Conservation (phyloP, 352 stramenopile species). For the Globisporangium okanoganense region DNA sequence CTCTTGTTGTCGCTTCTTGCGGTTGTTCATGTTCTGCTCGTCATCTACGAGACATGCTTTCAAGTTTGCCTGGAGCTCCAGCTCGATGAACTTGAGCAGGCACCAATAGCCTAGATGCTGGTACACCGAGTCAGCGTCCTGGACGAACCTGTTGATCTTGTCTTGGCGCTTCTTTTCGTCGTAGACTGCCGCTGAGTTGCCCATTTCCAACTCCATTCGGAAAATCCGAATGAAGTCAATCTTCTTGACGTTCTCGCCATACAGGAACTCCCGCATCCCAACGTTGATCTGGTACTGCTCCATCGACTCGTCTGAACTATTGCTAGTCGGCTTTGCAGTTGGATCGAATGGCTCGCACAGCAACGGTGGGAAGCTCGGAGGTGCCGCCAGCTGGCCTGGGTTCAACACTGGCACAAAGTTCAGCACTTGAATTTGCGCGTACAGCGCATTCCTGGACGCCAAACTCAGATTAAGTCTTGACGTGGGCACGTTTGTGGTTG, state of each 20-base stretch:
- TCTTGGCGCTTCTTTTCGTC: constrained; percentile 75
- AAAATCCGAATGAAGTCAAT: constrained; percentile 63
- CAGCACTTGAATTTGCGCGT: constrained; percentile 58
- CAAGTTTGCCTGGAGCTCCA: constrained; percentile 73
- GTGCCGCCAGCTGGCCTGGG: constrained; percentile 4
- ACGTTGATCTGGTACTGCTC: constrained; percentile 14
- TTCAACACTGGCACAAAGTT: constrained; percentile 50
- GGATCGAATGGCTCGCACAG: constrained; percentile 49
- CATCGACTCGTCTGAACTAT: not conserved
- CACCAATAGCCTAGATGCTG: constrained; percentile 71
- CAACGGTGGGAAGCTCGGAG: constrained; percentile 34
- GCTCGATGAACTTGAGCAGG: constrained; percentile 74
- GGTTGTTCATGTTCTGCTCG: constrained; percentile 54
- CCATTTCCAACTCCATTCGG: constrained; percentile 58
- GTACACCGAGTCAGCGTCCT: constrained; percentile 59
- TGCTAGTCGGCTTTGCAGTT: not conserved
- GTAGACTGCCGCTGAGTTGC: constrained; percentile 65
- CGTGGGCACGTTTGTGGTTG: constrained; percentile 42
- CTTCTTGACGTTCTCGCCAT: constrained; percentile 66
- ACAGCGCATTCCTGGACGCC: constrained; percentile 39
- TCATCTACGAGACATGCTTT: constrained; percentile 65
- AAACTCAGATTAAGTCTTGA: constrained; percentile 51
- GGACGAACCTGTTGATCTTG: constrained; percentile 66
- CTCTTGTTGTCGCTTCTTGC: constrained; percentile 26
- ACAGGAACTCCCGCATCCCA: constrained; percentile 52